phyloP scores from a whole-genome alignment of 164 flowering plant genomes.

The Saururus chinensis region DNA sequence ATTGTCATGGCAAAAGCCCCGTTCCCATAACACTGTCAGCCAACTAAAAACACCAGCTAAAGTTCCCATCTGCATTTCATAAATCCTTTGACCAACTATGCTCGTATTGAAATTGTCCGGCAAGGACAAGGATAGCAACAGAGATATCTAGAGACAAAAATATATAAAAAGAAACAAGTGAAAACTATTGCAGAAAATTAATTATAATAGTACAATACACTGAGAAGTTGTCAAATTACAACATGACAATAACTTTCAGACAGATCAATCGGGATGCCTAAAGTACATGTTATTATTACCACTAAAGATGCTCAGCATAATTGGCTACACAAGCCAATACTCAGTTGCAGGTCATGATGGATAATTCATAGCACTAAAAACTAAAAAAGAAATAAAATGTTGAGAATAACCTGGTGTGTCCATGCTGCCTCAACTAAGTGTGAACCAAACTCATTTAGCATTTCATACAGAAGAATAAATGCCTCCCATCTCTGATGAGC shows the following conservation, averaged over 20 bases:
- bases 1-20: constrained; percentile 83
- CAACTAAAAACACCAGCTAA: constrained; percentile 46
- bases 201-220: background rate
- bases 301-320: background rate
- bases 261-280: background rate
- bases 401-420: constrained; percentile 69
- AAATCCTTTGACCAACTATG: constrained; percentile 13
- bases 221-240: too few relatives aligned
- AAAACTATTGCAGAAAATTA: background rate
- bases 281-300: background rate
- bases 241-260: background rate
- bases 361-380: background rate
- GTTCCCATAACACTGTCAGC: constrained; percentile 80
- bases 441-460: constrained; percentile 97
- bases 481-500: constrained; percentile 67
- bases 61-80: constrained; percentile 32
- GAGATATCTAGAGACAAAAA: constrained; percentile 31
- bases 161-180: background rate
- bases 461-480: constrained; percentile 86
- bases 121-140: constrained; percentile 43
- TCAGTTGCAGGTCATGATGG: background rate
- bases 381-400: background rate
- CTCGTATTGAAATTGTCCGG: constrained; percentile 15
- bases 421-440: constrained; percentile 99
- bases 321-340: background rate